phyloP scores from a whole-genome alignment of 75 land plant species.

The Picea sitchensis region DNA sequence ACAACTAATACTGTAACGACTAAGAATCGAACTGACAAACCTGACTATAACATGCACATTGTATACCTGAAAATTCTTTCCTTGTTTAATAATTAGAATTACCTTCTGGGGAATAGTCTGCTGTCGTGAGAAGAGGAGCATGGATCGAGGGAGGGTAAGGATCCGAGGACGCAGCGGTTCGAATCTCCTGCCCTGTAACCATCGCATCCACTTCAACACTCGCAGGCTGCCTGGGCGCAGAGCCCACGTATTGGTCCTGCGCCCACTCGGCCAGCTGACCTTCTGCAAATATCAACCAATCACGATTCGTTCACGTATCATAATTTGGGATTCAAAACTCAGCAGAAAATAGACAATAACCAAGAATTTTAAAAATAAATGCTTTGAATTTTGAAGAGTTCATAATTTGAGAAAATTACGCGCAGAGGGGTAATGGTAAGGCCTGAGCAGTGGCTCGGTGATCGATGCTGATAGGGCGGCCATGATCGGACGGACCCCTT shows the following conservation, averaged over 20 bases:
- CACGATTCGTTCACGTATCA: neutral
- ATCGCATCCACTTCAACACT: conserved; percentile 22
- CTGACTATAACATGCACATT: too few relatives aligned
- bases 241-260: conserved; percentile 13
- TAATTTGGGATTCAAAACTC: neutral
- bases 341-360: neutral
- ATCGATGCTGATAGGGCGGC: neutral
- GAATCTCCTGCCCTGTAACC: conserved; percentile 31
- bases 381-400: neutral
- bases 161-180: conserved; percentile 30
- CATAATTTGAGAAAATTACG: neutral
- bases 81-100: neutral
- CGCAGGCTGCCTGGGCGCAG: conserved; percentile 4
- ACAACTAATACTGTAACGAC: too few relatives aligned
- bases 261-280: conserved; percentile 16
- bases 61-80: too few relatives aligned
- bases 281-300: neutral
- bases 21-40: too few relatives aligned
- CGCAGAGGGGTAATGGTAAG: neutral
- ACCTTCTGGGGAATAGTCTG: conserved; percentile 2
- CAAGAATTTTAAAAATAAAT: neutral
- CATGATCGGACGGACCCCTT: neutral
- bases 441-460: neutral
- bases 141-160: conserved; percentile 49
- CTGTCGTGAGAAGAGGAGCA: conserved; percentile 33